Percentiles rank a stretch among this genome's conserved stretches.
These are phyloP conservation scores for Eucalyptus erythrocorys DNA, from an alignment of 345 rosid genomes.

Conservation along the genomic window DNA sequence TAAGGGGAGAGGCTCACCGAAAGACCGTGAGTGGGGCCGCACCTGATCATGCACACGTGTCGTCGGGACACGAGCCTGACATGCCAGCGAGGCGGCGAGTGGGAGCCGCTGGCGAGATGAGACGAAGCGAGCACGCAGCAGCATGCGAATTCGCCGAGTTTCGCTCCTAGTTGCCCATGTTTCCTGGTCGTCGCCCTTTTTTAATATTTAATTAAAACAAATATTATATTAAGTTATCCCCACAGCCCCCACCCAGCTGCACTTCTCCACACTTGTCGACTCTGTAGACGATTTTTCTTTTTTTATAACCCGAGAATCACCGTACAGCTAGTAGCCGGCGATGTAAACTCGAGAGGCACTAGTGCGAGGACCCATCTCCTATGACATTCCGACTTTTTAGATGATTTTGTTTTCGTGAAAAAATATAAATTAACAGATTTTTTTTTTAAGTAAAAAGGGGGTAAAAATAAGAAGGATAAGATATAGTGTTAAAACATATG, in stretches of 20 bases:
- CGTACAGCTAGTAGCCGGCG: too few relatives aligned
- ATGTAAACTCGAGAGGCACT: too few relatives aligned
- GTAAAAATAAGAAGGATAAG: background rate
- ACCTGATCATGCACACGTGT: background rate
- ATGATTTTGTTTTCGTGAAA: background rate
- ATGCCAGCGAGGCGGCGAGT: constrained; percentile 20
- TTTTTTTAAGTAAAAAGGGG: background rate
- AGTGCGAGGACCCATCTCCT: too few relatives aligned
- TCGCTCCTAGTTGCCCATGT: too few relatives aligned
- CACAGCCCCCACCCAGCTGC: background rate
- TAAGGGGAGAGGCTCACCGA: background rate
- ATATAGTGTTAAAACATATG: background rate
- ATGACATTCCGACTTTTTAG: background rate
- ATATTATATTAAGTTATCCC: background rate
- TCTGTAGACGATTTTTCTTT: background rate
- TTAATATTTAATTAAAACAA: background rate
- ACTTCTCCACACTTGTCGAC: background rate
- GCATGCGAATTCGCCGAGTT: background rate
- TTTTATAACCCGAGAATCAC: too few relatives aligned
- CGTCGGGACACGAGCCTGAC: background rate
- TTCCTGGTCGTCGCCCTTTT: background rate
- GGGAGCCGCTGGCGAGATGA: background rate
- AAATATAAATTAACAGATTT: background rate
- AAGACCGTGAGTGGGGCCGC: background rate
- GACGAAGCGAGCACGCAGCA: background rate